Base-by-base conservation (phyloP, 768 basidiomycete genomes). In the Boletus sp. region DNA sequence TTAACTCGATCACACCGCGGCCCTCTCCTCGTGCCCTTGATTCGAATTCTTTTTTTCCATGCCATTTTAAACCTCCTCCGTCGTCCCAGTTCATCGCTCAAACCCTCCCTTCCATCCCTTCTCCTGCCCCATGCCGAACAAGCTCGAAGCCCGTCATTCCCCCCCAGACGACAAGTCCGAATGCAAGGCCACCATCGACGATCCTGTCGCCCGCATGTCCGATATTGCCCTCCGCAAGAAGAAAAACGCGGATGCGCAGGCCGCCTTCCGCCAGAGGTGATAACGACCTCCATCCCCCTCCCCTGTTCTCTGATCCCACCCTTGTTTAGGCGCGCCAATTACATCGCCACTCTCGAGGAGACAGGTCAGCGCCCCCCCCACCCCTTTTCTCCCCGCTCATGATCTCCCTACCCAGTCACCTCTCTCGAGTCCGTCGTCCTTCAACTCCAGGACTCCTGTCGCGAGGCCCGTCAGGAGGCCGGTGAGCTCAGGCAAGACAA, bases 231-330 rank as follows among this genome's bases (percentile, higher is more conserved):
- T 88, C 63, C 76, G 89, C 59, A 90, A 90, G 76, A 90, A 89
- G 78, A 93, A 93, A 75, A 93, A 93, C 64, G 90, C 90, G 34
- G 88, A 91, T 66, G 90, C 90, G 3, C 90, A 93, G 72, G 90
- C 90, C 50, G 88, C 89, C 55, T 92, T 91, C 70, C 79, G 88
- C 58, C 87, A 86, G 46, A 74, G 88, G 60, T 71, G 46, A 65
- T 57, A 58, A 30, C 45, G 32, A 39, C 44, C 2, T 25, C 50
- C 35, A n/a, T 19, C n/a, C 34, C 32, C 25, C 10, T 47, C 53
- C 47, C 41, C 50, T 32, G n/a, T 53, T 57, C 33, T 56, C 56
- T 68, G 66, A 63, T 69, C 63, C 15, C 52, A 43, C 50, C 53
- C 53, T 53, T n/a, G 43, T 62, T 45, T 58, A 71, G 70, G 66